phyloP scores from a whole-genome alignment of 768 basidiomycete species.

The Lentinula aciculospora region DNA sequence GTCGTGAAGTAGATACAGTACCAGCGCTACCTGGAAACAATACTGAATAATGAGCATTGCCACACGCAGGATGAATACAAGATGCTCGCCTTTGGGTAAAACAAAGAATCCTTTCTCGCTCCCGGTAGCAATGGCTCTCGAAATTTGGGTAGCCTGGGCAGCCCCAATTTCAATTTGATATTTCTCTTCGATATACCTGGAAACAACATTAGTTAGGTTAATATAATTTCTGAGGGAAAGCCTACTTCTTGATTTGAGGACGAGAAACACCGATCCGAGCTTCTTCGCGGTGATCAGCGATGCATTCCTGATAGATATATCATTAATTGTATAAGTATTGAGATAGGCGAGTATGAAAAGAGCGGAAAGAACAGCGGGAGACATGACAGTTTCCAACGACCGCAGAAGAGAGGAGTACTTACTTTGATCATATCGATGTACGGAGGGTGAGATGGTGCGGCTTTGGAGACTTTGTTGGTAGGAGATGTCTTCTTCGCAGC shows the following conservation, averaged over 20 bases:
- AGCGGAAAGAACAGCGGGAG: neutral
- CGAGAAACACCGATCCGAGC: slow-evolving; percentile 83
- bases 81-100: slow-evolving; percentile 74
- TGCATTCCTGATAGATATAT: slow-evolving; percentile 63
- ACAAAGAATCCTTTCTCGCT: slow-evolving; percentile 78
- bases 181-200: slow-evolving; percentile 75
- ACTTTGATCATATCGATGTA: slow-evolving; percentile 84
- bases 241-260: slow-evolving; percentile 88
- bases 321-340: neutral
- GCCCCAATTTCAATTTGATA: slow-evolving; percentile 80
- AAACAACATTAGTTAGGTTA: neutral
- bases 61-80: neutral
- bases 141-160: slow-evolving; percentile 73
- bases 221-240: neutral
- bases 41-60: neutral
- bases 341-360: neutral
- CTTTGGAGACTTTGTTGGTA: slow-evolving; percentile 47
- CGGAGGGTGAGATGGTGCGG: slow-evolving; percentile 45
- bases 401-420: slow-evolving; percentile 13
- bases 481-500: slow-evolving; percentile 31
- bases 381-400: slow-evolving; percentile 13
- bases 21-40: neutral
- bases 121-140: slow-evolving; percentile 76
- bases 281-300: slow-evolving; percentile 66
- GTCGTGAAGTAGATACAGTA: neutral